Conservation (phyloP, 176 grass and related monocot species). For the Musa acuminata region DNA sequence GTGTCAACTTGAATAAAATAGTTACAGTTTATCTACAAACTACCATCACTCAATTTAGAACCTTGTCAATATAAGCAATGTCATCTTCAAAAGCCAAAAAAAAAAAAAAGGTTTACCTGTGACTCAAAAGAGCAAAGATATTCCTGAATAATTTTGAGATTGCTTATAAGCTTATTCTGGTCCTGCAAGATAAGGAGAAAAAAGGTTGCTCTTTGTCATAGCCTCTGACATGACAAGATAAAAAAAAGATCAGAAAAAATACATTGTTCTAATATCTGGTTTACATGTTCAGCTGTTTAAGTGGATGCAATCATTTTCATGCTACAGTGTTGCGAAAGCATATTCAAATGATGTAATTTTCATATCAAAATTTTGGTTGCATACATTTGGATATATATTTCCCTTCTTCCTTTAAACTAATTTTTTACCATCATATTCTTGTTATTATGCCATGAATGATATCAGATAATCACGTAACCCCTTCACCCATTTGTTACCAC, state of each 20-base stretch:
- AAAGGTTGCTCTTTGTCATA: conserved; percentile 11
- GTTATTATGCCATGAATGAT: conserved; percentile 1
- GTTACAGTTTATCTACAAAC: background rate
- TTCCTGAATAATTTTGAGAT: conserved; percentile 92
- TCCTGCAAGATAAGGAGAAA: conserved; percentile 42
- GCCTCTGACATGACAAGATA: background rate
- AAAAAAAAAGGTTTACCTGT: conserved; percentile 46
- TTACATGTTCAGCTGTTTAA: too few species aligned
- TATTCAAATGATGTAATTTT: too few species aligned
- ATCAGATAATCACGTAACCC: background rate
- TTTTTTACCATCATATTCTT: too few species aligned
- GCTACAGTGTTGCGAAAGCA: too few species aligned
- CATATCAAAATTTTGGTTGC: too few species aligned
- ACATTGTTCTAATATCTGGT: too few species aligned
- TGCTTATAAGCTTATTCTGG: conserved; percentile 72
- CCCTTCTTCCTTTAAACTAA: too few species aligned
- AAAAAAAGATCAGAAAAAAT: background rate
- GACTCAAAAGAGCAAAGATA: conserved; percentile 94
- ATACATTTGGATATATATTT: too few species aligned
- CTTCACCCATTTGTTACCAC: background rate
- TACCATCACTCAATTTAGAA: background rate
- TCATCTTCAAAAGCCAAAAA: background rate
- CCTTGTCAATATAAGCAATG: background rate
- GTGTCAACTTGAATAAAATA: background rate
- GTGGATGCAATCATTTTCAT: too few species aligned